phyloP scores from a whole-genome alignment of 371 early-diverging fungal genomes.

The Haplosporangium sp. region DNA sequence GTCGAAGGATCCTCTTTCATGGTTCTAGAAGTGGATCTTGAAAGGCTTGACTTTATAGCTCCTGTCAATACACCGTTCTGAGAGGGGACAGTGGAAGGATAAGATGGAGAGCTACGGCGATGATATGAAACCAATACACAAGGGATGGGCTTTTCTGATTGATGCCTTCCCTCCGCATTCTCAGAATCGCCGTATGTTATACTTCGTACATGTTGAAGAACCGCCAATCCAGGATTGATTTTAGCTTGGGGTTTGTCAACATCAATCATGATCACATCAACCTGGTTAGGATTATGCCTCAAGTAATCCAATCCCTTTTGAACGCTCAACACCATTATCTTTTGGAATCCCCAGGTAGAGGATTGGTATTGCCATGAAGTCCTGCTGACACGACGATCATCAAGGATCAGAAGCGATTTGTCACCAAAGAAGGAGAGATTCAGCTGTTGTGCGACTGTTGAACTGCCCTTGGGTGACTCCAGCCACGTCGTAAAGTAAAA shows the following conservation, averaged over 20 bases:
- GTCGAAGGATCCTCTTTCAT: constrained; percentile 18
- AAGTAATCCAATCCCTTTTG: constrained; percentile 45
- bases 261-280: constrained; percentile 53
- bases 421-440: constrained; percentile 47
- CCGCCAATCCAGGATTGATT: constrained; percentile 39
- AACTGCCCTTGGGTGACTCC: constrained; percentile 29
- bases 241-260: constrained; percentile 42
- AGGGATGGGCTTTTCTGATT: constrained; percentile 13
- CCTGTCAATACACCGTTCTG: neutral
- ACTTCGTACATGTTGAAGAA: constrained; percentile 39
- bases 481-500: constrained; percentile 46
- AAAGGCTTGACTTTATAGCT: neutral
- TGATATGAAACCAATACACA: constrained; percentile 53
- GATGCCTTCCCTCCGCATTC: constrained; percentile 1
- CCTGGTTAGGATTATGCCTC: constrained; percentile 25
- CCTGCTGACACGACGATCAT: constrained; percentile 46
- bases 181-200: constrained; percentile 7
- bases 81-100: neutral
- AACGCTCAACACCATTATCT: constrained; percentile 30
- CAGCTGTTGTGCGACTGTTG: constrained; percentile 39
- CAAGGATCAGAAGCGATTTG: constrained; percentile 41
- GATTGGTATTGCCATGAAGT: constrained; percentile 52
- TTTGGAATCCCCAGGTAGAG: constrained; percentile 51
- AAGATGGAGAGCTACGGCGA: constrained; percentile 17
- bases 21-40: constrained; percentile 35